Conservation (phyloP, 305 asterid genomes). For the Euphrasia arctica region DNA sequence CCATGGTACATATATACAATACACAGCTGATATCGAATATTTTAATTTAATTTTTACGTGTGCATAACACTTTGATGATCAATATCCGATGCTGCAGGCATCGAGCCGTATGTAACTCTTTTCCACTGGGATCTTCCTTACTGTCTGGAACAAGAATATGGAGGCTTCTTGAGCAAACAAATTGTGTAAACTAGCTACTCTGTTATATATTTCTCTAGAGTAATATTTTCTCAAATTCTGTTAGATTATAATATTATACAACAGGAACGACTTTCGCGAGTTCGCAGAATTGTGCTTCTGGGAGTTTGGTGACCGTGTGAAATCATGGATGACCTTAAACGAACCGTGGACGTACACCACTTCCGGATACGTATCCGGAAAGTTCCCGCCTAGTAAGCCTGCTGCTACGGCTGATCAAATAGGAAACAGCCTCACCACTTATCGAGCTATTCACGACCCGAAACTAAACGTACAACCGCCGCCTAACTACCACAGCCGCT, state of each 20-base stretch:
- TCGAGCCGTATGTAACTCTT: constrained; percentile 34
- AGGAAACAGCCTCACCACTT: constrained; percentile 26
- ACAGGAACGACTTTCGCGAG: constrained; percentile 36
- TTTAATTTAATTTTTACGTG: too few species aligned
- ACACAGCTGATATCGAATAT: too few species aligned
- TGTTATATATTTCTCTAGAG: neutral
- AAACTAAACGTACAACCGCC: neutral
- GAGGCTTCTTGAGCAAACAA: constrained; percentile 31
- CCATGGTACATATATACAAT: constrained; percentile 20
- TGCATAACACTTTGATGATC: too few species aligned
- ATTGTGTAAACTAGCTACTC: constrained; percentile 22
- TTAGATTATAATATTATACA: neutral
- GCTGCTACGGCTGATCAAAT: constrained; percentile 26
- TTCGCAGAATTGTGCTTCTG: constrained; percentile 46
- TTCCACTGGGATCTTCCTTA: constrained; percentile 49
- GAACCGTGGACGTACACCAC: constrained; percentile 49
- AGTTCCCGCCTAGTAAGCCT: constrained; percentile 39
- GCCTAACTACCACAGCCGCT: constrained; percentile 10
- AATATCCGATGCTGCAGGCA: constrained; percentile 22
- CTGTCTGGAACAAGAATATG: constrained; percentile 34
- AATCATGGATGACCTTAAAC: constrained; percentile 50
- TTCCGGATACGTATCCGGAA: constrained; percentile 40
- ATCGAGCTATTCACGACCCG: constrained; percentile 25
- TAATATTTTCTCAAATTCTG: neutral
- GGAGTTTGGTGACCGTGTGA: constrained; percentile 56